Conservation (phyloP, 2,329 filamentous ascomycete genomes). For the Cryphonectria naterciae region DNA sequence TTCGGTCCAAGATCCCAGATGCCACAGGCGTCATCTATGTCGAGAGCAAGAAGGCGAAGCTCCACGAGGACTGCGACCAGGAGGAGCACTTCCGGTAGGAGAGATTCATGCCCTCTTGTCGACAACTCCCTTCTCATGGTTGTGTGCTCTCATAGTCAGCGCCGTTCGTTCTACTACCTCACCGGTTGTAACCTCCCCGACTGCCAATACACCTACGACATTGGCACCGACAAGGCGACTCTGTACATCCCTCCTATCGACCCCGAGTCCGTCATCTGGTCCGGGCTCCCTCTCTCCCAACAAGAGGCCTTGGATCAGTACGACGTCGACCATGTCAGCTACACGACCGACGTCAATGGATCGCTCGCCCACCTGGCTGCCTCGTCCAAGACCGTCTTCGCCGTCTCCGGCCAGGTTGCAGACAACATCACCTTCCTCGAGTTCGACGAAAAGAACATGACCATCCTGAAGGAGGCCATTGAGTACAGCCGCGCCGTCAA, state of each 20-base stretch:
- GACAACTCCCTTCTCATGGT: constrained; percentile 4
- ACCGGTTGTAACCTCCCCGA: constrained; percentile 83
- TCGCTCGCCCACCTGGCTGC: constrained; percentile 60
- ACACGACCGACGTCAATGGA: constrained; percentile 75
- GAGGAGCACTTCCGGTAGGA: constrained; percentile 75
- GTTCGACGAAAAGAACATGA: constrained; percentile 67
- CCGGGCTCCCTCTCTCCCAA: constrained; percentile 77
- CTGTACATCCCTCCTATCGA: constrained; percentile 91
- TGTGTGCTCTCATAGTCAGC: constrained; percentile 62
- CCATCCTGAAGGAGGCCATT: constrained; percentile 63
- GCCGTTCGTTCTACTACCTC: constrained; percentile 92
- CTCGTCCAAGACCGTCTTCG: constrained; percentile 63
- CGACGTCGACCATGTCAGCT: constrained; percentile 79
- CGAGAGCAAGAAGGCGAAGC: constrained; percentile 78
- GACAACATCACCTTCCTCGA: constrained; percentile 71
- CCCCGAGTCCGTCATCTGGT: constrained; percentile 91
- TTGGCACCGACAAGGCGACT: constrained; percentile 71
- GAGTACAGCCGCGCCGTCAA: constrained; percentile 72
- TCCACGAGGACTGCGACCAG: constrained; percentile 90
- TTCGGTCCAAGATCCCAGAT: constrained; percentile 68
- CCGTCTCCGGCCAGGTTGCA: constrained; percentile 78
- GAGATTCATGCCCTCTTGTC: not conserved
- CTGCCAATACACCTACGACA: constrained; percentile 80
- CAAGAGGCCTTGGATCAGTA: constrained; percentile 77
- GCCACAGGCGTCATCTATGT: constrained; percentile 80